Conservation (phyloP, 2,329 filamentous ascomycete species). For the Calonectria hawksworthii region DNA sequence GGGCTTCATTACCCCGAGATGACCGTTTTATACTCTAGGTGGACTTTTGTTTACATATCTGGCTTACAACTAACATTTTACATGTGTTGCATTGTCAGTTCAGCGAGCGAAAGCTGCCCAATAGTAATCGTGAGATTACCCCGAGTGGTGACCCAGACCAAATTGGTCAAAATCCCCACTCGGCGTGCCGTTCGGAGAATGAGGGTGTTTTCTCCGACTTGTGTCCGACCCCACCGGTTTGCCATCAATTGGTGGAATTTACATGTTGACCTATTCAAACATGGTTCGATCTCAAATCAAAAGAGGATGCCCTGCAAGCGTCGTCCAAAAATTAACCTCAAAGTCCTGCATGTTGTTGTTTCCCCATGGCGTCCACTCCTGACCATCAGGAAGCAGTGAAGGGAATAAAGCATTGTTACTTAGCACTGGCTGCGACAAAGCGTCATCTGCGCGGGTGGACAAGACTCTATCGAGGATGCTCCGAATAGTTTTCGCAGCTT, state of each 20-base stretch:
- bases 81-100: too few species aligned
- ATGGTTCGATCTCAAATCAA: not conserved
- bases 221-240: too few species aligned
- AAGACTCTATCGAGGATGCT: conserved; percentile 54
- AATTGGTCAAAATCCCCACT: not conserved
- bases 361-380: not conserved
- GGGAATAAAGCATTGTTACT: not conserved
- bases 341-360: conserved; percentile 9
- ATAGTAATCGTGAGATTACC: not conserved
- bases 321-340: not conserved
- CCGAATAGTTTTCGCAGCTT: conserved; percentile 35
- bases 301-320: not conserved
- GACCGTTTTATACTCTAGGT: not conserved
- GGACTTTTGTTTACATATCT: not conserved
- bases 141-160: not conserved
- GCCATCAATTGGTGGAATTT: too few species aligned
- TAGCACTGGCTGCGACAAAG: too few species aligned
- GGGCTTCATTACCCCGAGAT: conserved; percentile 16
- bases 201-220: not conserved
- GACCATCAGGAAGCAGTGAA: not conserved
- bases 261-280: too few species aligned
- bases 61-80: not conserved
- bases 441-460: not conserved
- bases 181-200: not conserved
- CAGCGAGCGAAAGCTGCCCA: not conserved